These are phyloP conservation scores for Solanum chilense DNA, from an alignment of 257 asterid genomes.

Conservation along the genomic window DNA sequence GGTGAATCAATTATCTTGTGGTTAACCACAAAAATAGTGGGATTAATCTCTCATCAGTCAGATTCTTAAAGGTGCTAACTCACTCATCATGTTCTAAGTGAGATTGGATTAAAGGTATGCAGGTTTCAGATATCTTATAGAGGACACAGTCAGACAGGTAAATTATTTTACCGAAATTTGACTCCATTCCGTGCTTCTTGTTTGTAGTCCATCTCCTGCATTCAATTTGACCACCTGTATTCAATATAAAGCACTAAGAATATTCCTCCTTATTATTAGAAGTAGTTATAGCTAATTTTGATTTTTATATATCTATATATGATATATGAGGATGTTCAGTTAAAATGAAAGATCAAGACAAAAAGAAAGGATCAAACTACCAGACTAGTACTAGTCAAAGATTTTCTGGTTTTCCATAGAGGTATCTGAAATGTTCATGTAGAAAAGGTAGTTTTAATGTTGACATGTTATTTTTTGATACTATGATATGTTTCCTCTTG, in stretches of 20 bases:
- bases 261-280: slow-evolving; percentile 26
- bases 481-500: background rate
- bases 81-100: background rate
- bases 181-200: slow-evolving; percentile 82
- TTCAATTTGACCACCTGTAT: slow-evolving; percentile 96
- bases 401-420: background rate
- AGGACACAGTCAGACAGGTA: background rate
- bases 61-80: background rate
- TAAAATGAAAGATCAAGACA: background rate
- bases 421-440: background rate
- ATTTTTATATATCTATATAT: background rate
- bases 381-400: background rate
- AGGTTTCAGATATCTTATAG: background rate
- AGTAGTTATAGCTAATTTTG: background rate
- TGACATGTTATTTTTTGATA: background rate
- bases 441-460: background rate
- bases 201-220: slow-evolving; percentile 99
- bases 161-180: slow-evolving; percentile 55
- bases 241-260: slow-evolving; percentile 95
- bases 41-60: background rate
- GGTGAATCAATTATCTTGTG: background rate
- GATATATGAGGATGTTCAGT: background rate
- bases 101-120: background rate
- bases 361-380: background rate
- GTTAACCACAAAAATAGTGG: background rate